Base-by-base conservation (phyloP, 805 yeast genomes). In the Yamadazyma sp. region DNA sequence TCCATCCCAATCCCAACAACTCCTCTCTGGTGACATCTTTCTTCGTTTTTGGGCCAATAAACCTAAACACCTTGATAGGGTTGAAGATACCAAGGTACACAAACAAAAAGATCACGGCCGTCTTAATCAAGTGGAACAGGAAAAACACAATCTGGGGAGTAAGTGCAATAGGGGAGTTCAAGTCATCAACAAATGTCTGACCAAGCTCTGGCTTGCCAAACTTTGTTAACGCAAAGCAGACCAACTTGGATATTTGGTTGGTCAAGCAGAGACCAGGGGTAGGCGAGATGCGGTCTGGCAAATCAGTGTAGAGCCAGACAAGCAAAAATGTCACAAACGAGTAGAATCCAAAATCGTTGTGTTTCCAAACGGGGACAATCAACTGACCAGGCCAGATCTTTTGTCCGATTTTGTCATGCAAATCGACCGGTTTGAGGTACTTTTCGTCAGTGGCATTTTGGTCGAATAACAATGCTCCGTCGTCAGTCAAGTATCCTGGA, bases 211-310 rank as follows among this genome's bases (percentile, higher is more conserved):
- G 54, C 31, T 62, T 50, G 12, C 73, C 76, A 44, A 75, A 60
- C 33, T 45, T 41, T 19, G 28, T 29, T 21, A 64, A 64, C 12
- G 56, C 25, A 13, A 29, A 36, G 18, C 55, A 45, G 22, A 53
- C 44, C 14, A 49, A 18, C 23, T 46, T 49, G 16, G 63, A 62
- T 18, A 79, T 40, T 48, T 78, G 77, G 51, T 80, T 82, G 8
- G 95, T 83, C 40, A 88, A 63, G 47, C 90, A 84, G 40, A 80
- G 73, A 16, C 96, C 96, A 0, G 98, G 98, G 3, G 98, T 91
- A 32, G 97, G 97, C 23, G 90, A 77, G 37, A 88, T 68, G 50
- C 70, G 75, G 54, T 88, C 96, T 2, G 99, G 99, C 57, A 93
- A 72, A 64, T 93, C 98, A 1, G 95, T 81, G 60, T 90, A 93